Conservation (phyloP, 257 asterid genomes). For the Fraxinus cuspidata region DNA sequence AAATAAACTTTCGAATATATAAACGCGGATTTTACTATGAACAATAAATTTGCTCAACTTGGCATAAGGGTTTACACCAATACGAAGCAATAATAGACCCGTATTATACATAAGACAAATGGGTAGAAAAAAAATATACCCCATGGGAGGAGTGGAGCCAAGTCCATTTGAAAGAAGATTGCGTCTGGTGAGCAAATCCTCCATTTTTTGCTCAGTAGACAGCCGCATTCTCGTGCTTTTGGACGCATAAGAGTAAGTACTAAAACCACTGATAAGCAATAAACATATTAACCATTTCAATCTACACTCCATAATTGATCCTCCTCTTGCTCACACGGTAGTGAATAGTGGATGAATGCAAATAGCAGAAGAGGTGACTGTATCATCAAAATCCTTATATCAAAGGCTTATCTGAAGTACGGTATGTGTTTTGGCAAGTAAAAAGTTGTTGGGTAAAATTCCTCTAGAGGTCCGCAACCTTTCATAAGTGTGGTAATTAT, state of each 20-base stretch:
- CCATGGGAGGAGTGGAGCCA: constrained; percentile 60
- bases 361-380: background rate
- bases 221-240: constrained; percentile 22
- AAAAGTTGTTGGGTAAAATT: no score
- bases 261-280: constrained; percentile 1
- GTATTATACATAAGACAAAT: background rate
- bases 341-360: background rate
- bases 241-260: background rate
- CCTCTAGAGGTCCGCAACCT: no score
- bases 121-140: constrained; percentile 22
- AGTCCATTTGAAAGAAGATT: constrained; percentile 46
- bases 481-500: no score
- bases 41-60: background rate
- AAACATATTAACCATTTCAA: constrained; percentile 1
- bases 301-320: background rate
- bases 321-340: background rate
- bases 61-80: background rate
- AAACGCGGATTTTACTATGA: background rate
- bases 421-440: no score
- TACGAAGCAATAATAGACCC: background rate
- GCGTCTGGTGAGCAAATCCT: constrained; percentile 32
- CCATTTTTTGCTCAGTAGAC: constrained; percentile 43
- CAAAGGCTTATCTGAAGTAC: no score
- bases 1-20: background rate
- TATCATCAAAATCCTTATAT: no score